Conservation (phyloP, 805 yeast genomes). For the Cyberlindnera maritima region DNA sequence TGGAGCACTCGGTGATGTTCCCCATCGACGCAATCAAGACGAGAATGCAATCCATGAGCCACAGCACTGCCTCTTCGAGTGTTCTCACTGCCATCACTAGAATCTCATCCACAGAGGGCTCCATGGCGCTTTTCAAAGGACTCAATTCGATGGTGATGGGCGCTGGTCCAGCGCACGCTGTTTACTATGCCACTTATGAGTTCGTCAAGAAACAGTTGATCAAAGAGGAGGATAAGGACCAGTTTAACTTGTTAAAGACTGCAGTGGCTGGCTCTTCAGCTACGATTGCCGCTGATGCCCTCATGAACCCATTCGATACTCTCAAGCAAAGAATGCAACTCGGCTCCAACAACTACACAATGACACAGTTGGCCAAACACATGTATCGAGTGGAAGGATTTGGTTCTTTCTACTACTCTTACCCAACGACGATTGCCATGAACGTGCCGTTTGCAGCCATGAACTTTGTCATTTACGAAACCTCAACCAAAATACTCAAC, state of each 20-base stretch:
- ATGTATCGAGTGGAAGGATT: slow-evolving; percentile 65
- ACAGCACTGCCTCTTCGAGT: slow-evolving; percentile 31
- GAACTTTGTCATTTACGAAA: slow-evolving; percentile 90
- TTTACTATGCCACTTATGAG: slow-evolving; percentile 93
- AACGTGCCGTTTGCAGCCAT: slow-evolving; percentile 94
- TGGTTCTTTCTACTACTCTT: slow-evolving; percentile 83
- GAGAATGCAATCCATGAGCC: slow-evolving; percentile 64
- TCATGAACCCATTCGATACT: slow-evolving; percentile 97
- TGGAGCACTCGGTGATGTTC: slow-evolving; percentile 97
- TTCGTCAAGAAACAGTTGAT: slow-evolving; percentile 45
- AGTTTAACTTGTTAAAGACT: slow-evolving; percentile 75
- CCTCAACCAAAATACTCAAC: slow-evolving; percentile 71
- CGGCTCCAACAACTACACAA: slow-evolving; percentile 24
- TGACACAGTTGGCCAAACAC: slow-evolving; percentile 38
- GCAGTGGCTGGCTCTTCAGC: slow-evolving; percentile 89
- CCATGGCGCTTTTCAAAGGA: slow-evolving; percentile 88
- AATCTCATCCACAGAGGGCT: slow-evolving; percentile 87
- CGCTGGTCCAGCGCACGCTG: slow-evolving; percentile 99
- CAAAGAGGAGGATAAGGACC: slow-evolving; percentile 31
- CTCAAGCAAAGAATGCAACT: slow-evolving; percentile 93
- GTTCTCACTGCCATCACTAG: slow-evolving; percentile 66
- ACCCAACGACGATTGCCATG: slow-evolving; percentile 90
- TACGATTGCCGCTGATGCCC: slow-evolving; percentile 88
- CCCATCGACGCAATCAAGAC: slow-evolving; percentile 97
- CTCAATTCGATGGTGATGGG: slow-evolving; percentile 88